A percentile compares a stretch with the other conserved stretches of the same genome.
phyloP scores from a whole-genome alignment of 1,284 basidiomycete genomes.

The Boletus mariae region DNA sequence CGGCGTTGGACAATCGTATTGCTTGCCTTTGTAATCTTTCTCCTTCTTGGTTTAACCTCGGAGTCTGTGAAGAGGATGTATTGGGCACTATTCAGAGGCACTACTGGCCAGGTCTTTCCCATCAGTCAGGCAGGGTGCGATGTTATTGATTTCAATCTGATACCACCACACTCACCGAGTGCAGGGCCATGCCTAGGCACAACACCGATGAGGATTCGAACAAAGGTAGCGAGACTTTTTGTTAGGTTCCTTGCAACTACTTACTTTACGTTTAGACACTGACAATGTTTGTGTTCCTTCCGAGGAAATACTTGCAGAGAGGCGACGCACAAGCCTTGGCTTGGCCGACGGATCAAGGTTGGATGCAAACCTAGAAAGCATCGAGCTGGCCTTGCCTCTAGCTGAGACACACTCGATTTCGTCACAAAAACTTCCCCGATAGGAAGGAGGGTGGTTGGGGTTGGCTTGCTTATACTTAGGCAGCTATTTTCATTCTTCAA shows the following conservation, averaged over 20 bases:
- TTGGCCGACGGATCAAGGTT: not conserved
- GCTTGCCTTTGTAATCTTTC: constrained; percentile 22
- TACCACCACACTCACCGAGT: constrained; percentile 3
- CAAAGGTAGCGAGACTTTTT: not conserved
- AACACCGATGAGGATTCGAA: not conserved
- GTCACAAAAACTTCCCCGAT: not conserved
- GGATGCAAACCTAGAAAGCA: not conserved
- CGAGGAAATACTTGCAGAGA: not conserved
- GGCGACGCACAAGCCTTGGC: not conserved
- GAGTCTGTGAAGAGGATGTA: constrained; percentile 21
- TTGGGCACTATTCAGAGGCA: constrained; percentile 5
- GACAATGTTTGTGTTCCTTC: not conserved
- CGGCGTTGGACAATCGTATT: constrained; percentile 21
- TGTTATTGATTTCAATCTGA: not conserved
- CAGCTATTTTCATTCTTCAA: too few relatives aligned
- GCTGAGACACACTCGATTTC: not conserved
- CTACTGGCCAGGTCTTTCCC: not conserved
- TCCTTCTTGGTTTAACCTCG: constrained; percentile 21
- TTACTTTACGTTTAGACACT: not conserved
- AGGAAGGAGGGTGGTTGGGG: too few relatives aligned
- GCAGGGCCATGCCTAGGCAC: not conserved
- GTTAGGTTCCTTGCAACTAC: not conserved
- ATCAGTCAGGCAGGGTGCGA: constrained; percentile 4
- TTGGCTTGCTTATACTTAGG: too few relatives aligned
- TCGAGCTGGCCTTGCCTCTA: constrained; percentile 1